Base-by-base conservation (phyloP, 1,139 yeast species). In the Nakaseomyces kungkrabaensis region DNA sequence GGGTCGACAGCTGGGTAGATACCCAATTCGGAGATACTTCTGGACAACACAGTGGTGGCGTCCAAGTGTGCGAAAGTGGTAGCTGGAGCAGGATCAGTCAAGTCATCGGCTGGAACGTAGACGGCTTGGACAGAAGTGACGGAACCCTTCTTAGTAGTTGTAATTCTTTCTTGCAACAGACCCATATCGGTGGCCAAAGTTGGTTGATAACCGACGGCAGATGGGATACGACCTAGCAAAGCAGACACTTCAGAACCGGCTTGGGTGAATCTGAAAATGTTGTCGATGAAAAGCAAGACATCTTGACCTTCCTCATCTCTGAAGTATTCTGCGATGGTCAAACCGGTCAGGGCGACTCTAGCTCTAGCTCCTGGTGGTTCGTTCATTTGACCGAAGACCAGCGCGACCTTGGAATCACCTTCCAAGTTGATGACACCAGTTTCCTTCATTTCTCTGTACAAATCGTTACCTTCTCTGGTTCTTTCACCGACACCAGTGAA, bases 311-410 rank as follows among this genome's bases (percentile, higher is more conserved):
- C 98, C 77, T 87, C 98, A 76, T 92, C 98, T 88, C 98, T 94
- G 94, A 92, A 92, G 81, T 92, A 92, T 81, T 92, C 98, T 69
- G 98, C 98, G 75, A 92, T 89, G 76, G 98, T 92, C 76, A 92
- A 84, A 84, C 98, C 98, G 67, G 98, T 92, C 74, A 92, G 81
- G 69, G 98, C 98, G 74, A 92, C 98, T 85, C 98, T 94, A 70
- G 98, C 97, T 84, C 98, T 90, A 69, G 98, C 98, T 79, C 98
- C 98, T 67, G 98, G 98, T 72, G 98, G 98, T 82, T 92, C 98
- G 82, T 92, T 92, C 98, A 92, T 92, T 81, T 92, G 98, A 75
- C 98, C 98, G 81, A 92, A 92, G 61, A 92, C 98, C 72, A 92
- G 82, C 66, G 98, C 95, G 77, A 92, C 98, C 85, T 92, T 92